These are phyloP conservation scores for Acacia pycnantha DNA, from an alignment of 331 rosid species.

Conservation along the genomic window DNA sequence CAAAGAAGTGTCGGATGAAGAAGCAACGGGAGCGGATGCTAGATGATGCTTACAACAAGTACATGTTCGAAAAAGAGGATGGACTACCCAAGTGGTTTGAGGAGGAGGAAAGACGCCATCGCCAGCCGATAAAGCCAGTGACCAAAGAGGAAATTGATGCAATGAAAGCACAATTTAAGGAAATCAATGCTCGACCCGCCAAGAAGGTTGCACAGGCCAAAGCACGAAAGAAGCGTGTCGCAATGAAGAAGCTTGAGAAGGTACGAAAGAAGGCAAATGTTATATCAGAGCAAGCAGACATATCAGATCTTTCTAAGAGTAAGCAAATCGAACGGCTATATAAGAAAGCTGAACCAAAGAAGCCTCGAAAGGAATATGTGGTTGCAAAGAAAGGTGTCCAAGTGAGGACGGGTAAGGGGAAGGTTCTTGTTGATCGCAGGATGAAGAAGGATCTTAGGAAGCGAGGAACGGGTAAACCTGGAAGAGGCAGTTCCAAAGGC, in stretches of 20 bases:
- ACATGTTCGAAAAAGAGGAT: constrained; percentile 71
- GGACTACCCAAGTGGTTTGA: constrained; percentile 88
- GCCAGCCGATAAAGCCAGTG: constrained; percentile 66
- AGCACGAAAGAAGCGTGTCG: constrained; percentile 84
- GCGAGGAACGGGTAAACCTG: constrained; percentile 48
- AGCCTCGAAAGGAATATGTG: constrained; percentile 79
- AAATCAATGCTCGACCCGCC: constrained; percentile 84
- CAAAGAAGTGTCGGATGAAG: constrained; percentile 78
- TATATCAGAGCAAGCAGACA: constrained; percentile 89
- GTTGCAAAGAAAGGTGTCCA: constrained; percentile 99
- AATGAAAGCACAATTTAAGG: constrained; percentile 85
- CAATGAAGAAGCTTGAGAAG: constrained; percentile 85
- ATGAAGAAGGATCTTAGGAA: constrained; percentile 87
- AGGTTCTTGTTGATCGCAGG: constrained; percentile 77
- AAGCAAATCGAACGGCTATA: constrained; percentile 85
- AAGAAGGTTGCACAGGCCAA: constrained; percentile 95
- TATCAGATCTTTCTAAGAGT: constrained; percentile 75
- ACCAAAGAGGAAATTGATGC: constrained; percentile 83
- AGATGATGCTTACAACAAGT: constrained; percentile 82
- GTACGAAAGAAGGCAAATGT: constrained; percentile 88
- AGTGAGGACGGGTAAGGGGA: constrained; percentile 76
- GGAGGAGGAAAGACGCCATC: constrained; percentile 83
- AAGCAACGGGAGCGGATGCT: constrained; percentile 63
- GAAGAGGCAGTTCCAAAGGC: constrained; percentile 61
- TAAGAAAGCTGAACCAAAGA: constrained; percentile 69